Percentiles rank a stretch among this genome's conserved stretches.
These are phyloP conservation scores for Botrytis fabae DNA, from an alignment of 2,329 filamentous ascomycete genomes.

Conservation along the genomic window DNA sequence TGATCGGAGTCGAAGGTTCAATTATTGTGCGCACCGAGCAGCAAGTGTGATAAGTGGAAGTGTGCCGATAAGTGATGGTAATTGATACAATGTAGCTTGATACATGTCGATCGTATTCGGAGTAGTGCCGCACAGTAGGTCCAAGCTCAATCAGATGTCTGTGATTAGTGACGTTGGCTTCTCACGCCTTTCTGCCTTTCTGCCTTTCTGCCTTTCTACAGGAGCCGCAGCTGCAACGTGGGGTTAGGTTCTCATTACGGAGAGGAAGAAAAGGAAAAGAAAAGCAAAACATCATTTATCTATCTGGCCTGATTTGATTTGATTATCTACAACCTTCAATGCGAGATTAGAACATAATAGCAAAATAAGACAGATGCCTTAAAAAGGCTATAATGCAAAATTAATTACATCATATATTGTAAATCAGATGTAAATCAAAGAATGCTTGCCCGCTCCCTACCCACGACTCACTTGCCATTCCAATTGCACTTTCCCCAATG, in stretches of 20 bases:
- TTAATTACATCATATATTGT: background rate
- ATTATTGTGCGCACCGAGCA: background rate
- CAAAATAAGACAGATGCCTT: background rate
- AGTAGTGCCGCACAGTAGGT: background rate
- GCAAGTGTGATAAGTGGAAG: background rate
- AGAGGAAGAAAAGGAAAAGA: no score
- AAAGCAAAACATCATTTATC: background rate
- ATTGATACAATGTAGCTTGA: background rate
- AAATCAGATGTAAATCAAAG: background rate
- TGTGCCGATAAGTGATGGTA: background rate
- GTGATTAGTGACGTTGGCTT: slow-evolving; percentile 3
- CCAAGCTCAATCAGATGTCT: slow-evolving; percentile 18
- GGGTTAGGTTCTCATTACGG: background rate
- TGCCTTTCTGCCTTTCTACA: background rate
- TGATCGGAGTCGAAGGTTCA: background rate
- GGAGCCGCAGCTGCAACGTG: slow-evolving; percentile 18
- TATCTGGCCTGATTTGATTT: background rate
- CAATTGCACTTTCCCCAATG: slow-evolving; percentile 19
- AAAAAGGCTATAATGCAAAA: background rate
- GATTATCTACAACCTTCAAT: background rate
- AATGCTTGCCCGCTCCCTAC: background rate
- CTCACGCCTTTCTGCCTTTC: background rate
- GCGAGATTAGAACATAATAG: background rate
- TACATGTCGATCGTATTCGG: background rate
- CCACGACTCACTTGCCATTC: background rate